A percentile compares a stretch with the other conserved stretches of the same genome.
phyloP scores from a whole-genome alignment of 495 filamentous ascomycete species.

The Trichoderma parareesei region DNA sequence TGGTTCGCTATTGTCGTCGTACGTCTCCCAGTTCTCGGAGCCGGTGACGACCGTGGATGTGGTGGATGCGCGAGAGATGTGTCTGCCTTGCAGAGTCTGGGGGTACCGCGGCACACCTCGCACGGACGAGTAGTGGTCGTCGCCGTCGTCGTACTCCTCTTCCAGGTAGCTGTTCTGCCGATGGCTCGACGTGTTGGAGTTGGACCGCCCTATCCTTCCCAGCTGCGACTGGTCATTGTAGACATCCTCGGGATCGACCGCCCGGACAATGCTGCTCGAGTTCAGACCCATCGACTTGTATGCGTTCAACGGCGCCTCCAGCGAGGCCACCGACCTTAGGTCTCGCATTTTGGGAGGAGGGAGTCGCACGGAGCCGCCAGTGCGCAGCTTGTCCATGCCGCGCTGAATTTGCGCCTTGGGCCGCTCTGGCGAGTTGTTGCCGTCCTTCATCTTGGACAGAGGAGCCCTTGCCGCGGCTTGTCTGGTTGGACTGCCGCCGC shows the following conservation, averaged over 20 bases:
- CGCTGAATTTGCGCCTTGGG: slow-evolving; percentile 21
- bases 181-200: slow-evolving; percentile 20
- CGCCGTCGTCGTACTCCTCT: slow-evolving; percentile 21
- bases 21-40: slow-evolving; percentile 95
- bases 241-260: slow-evolving; percentile 74
- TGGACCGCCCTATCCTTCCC: not conserved
- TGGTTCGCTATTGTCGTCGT: slow-evolving; percentile 67
- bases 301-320: slow-evolving; percentile 53
- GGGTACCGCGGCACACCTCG: slow-evolving; percentile 22
- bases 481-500: slow-evolving; percentile 58
- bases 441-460: slow-evolving; percentile 69
- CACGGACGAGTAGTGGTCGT: slow-evolving; percentile 23
- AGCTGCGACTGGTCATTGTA: slow-evolving; percentile 56
- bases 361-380: slow-evolving; percentile 45
- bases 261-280: slow-evolving; percentile 55
- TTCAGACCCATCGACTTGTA: slow-evolving; percentile 62
- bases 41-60: slow-evolving; percentile 47
- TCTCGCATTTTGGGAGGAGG: slow-evolving; percentile 90
- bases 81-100: slow-evolving; percentile 33
- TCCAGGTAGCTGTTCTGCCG: slow-evolving; percentile 17
- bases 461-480: slow-evolving; percentile 69
- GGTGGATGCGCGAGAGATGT: slow-evolving; percentile 65
- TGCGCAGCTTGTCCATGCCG: slow-evolving; percentile 19
- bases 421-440: slow-evolving; percentile 77
- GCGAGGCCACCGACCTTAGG: slow-evolving; percentile 55